Percentiles rank a stretch among this genome's conserved stretches.
Conservation (phyloP, 805 yeast genomes). For the Blastobotrys americana region DNA sequence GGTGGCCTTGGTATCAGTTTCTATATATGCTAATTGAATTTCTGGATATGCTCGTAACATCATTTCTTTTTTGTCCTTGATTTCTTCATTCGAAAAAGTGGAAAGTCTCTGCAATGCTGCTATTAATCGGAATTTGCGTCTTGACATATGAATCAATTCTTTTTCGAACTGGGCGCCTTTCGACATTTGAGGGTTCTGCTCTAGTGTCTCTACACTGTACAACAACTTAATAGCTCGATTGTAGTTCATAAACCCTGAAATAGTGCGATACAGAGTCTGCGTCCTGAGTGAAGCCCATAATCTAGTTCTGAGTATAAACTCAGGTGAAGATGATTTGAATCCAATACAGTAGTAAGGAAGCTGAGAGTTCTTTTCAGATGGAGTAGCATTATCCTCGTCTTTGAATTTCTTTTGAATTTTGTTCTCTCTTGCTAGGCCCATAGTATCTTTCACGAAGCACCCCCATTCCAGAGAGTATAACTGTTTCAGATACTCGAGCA, state of each 20-base stretch:
- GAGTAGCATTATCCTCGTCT: constrained; percentile 11
- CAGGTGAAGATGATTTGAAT: constrained; percentile 58
- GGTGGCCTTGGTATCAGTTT: constrained; percentile 46
- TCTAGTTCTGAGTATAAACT: constrained; percentile 61
- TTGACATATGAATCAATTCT: constrained; percentile 80
- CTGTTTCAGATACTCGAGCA: constrained; percentile 72
- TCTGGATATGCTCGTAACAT: constrained; percentile 70
- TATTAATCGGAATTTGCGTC: constrained; percentile 69
- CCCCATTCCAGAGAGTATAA: constrained; percentile 75
- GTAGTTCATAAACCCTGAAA: constrained; percentile 79
- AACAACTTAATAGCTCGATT: constrained; percentile 63
- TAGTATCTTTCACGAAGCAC: constrained; percentile 69
- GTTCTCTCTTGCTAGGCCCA: constrained; percentile 25
- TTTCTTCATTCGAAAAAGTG: constrained; percentile 57
- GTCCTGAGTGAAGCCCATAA: constrained; percentile 82
- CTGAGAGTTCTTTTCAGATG: constrained; percentile 42
- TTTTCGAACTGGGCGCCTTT: constrained; percentile 95
- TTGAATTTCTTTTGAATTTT: constrained; percentile 15
- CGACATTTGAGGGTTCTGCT: constrained; percentile 28
- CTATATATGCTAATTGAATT: constrained; percentile 75
- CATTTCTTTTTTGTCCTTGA: constrained; percentile 51
- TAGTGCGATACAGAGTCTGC: constrained; percentile 76
- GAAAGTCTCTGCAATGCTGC: constrained; percentile 84
- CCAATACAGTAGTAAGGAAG: constrained; percentile 69
- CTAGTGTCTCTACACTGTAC: constrained; percentile 48